phyloP scores from a whole-genome alignment of 495 filamentous ascomycete species.

The Penicillium argentinense region DNA sequence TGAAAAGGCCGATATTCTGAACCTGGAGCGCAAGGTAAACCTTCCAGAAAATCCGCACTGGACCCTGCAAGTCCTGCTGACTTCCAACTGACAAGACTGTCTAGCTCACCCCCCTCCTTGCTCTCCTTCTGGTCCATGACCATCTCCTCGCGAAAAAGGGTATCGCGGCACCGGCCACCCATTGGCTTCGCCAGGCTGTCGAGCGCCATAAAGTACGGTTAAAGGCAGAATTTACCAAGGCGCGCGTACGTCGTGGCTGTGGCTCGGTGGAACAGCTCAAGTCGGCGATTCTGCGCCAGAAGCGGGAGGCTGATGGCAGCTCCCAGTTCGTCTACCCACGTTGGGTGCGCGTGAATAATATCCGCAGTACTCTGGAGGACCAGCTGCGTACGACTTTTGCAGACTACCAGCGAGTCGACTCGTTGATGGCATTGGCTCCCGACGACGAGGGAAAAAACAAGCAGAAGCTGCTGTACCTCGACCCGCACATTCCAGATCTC shows the following conservation, averaged over 20 bases:
- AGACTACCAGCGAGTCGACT: conserved; percentile 49
- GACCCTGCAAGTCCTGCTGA: conserved; percentile 29
- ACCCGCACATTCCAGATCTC: conserved; percentile 78
- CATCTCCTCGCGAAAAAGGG: conserved; percentile 77
- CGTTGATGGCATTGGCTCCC: conserved; percentile 42
- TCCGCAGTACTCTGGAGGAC: conserved; percentile 66
- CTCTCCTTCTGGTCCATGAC: conserved; percentile 84
- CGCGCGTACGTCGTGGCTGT: conserved; percentile 69
- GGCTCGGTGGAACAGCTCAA: conserved; percentile 63
- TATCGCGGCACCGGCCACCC: conserved; percentile 71
- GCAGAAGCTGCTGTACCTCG: conserved; percentile 53
- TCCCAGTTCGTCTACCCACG: conserved; percentile 58
- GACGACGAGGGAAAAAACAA: conserved; percentile 18
- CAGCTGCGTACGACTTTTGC: conserved; percentile 70
- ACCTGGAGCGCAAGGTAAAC: conserved; percentile 76
- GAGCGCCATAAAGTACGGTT: conserved; percentile 80
- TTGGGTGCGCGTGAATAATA: conserved; percentile 85
- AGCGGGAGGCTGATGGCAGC: conserved; percentile 22
- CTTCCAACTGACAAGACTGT: conserved; percentile 37
- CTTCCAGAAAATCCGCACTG: not conserved
- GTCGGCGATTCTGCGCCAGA: conserved; percentile 48
- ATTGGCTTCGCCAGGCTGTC: conserved; percentile 72
- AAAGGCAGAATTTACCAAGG: conserved; percentile 75
- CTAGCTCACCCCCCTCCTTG: conserved; percentile 77
- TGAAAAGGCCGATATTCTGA: conserved; percentile 68